Percentiles rank a stretch among this genome's conserved stretches.
Evolutionary conservation across 768 basidiomycete species (phyloP).

Genomic region (Hydnomerulius pinastri): DNA sequence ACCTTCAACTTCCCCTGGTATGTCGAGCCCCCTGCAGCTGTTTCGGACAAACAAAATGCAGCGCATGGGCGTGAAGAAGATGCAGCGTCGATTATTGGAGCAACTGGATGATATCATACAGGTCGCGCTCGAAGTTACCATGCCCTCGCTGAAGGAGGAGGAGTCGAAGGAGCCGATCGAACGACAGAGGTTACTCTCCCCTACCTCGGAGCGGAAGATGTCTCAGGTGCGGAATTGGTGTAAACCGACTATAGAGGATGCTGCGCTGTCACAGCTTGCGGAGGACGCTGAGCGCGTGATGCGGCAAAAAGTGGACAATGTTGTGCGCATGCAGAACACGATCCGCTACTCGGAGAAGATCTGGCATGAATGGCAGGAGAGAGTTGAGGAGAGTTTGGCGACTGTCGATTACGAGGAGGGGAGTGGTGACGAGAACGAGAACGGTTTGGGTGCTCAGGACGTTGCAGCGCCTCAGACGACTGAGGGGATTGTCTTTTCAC

Average conservation of each 20-base stretch:
- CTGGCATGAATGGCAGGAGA: constrained; percentile 95
- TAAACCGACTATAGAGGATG: constrained; percentile 82
- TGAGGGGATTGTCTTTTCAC: constrained; percentile 17
- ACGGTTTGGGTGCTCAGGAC: constrained; percentile 37
- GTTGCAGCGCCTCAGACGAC: constrained; percentile 21
- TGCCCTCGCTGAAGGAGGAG: constrained; percentile 90
- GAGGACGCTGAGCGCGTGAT: constrained; percentile 89
- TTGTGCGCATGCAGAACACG: constrained; percentile 95
- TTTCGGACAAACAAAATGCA: constrained; percentile 81
- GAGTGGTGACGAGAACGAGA: constrained; percentile 45
- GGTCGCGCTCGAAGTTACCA: constrained; percentile 76
- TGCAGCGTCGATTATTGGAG: constrained; percentile 78
- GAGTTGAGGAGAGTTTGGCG: constrained; percentile 69
- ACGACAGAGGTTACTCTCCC: constrained; percentile 86
- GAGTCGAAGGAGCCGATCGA: constrained; percentile 91
- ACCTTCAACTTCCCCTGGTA: constrained; percentile 68
- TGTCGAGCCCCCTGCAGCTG: constrained; percentile 74
- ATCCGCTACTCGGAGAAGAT: constrained; percentile 97
- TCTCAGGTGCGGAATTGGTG: constrained; percentile 83
- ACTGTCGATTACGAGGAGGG: constrained; percentile 58
- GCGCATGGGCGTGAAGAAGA: constrained; percentile 76
- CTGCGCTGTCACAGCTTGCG: constrained; percentile 78
- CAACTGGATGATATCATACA: constrained; percentile 86
- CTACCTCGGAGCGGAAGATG: constrained; percentile 86
- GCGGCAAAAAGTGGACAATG: constrained; percentile 91